phyloP scores from a whole-genome alignment of 352 stramenopile genomes.

The Phytophthora sansomeana region DNA sequence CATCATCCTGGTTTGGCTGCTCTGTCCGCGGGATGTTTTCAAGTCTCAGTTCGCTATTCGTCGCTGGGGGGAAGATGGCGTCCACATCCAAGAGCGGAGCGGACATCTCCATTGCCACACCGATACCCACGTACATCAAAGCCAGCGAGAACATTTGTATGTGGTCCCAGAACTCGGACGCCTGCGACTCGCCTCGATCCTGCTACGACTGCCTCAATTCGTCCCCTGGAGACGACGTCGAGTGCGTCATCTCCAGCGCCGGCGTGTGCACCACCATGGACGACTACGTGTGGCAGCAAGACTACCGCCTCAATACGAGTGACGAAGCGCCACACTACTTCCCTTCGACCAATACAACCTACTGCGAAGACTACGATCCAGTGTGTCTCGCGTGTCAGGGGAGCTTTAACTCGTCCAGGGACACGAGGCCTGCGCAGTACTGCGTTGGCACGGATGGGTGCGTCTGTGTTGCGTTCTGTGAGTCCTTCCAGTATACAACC shows the following conservation, averaged over 20 bases:
- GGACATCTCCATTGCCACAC: background rate
- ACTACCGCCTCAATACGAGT: constrained; percentile 41
- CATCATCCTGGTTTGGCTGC: too few relatives aligned
- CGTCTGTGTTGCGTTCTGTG: constrained; percentile 44
- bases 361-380: constrained; percentile 46
- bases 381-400: constrained; percentile 17
- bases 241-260: constrained; percentile 36
- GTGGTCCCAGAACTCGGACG: constrained; percentile 35
- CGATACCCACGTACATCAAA: constrained; percentile 18
- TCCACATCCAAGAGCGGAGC: too few relatives aligned
- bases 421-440: constrained; percentile 32
- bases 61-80: too few relatives aligned
- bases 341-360: constrained; percentile 44
- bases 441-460: constrained; percentile 38
- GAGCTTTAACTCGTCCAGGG: constrained; percentile 14
- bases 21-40: too few relatives aligned
- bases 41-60: too few relatives aligned
- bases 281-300: constrained; percentile 37
- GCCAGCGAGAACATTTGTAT: constrained; percentile 45
- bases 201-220: constrained; percentile 48
- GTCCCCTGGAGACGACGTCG: constrained; percentile 18
- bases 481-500: constrained; percentile 35
- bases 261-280: constrained; percentile 44
- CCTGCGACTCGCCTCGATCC: constrained; percentile 39
- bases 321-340: constrained; percentile 38